Evolutionary conservation across 768 basidiomycete genomes (phyloP), one percentile per base, ranked within the genome.

Genomic region (Rhodotorula taiwanensis): DNA sequence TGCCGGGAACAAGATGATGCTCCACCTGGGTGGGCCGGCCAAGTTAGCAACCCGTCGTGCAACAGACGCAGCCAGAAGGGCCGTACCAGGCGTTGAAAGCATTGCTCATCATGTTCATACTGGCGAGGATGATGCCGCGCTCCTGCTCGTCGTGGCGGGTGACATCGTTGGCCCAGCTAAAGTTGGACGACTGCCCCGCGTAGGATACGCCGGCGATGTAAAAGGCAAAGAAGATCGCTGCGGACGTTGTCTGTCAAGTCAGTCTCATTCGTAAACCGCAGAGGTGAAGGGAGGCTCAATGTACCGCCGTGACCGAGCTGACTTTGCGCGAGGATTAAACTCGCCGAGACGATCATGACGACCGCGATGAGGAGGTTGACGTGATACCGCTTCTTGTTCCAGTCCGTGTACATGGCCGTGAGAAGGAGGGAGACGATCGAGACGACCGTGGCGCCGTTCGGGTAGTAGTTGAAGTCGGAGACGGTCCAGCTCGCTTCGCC

Each of bases 191-290:
- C 72, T 88, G 87, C 15, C 86, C 86, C 0, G 85, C 80, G 71
- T 84, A 88, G 10, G 84, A 82, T 21, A 85, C 49, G 23, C 64
- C 67, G 30, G 66, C 65, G 80, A 62, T 61, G 82, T 84, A 87
- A 71, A 85, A 88, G 7, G 85, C 87, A 67, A 87, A 86, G 74
- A 85, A 87, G 66, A 84, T 85, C n/a, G 84, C 62, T 47, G 51
- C 30, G 21, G 16, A 18, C n/a, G 28, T 23, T 5, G 21, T n/a
- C n/a, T n/a, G n/a, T n/a, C n/a, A n/a, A n/a, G 36, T n/a, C 25
- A 18, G 14, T 10, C 27, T 23, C 45, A 39, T 15, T 2, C 15
- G 9, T 21, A 34, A 30, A 20, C 28, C 20, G 27, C 20, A 50
- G 48, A 18, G 36, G 25, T 13, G 10, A n/a, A 27, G 27, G 4